Evolutionary conservation across 148 eudicot genomes (phyloP), one percentile per base, ranked within the genome.

Genomic region (Vaccinium macrocarpon): DNA sequence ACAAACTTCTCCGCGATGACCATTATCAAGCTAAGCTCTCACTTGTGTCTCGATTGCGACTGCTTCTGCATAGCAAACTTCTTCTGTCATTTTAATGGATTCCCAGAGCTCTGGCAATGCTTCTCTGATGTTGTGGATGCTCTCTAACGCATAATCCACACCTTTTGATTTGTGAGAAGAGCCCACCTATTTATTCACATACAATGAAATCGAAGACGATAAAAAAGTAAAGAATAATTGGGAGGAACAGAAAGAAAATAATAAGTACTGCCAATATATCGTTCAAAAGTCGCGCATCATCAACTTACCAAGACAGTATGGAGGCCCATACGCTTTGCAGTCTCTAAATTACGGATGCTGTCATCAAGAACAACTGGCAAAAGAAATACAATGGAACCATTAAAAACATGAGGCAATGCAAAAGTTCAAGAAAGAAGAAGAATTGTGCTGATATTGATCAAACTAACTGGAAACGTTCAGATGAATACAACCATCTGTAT

Each of bases 311-410:
- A 81, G 81, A 96, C 92, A 2, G 98, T 92, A 81, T 91, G 91
- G 14, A 96, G 95, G 29, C 95, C 97, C 82, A 87, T n/a, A 12
- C 32, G 62, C 83, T 90, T 90, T 5, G 90, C 98, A 78, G 95
- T 90, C 85, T 90, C 86, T 81, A 94, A 11, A 86, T 96, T 96
- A 32, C 99, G 95, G 72, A 93, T 82, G 61, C 95, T 91, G 77
- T 96, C 99, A 82, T 96, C 98, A 96, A 96, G 88, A 96, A 96
- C 83, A 96, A 70, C 98, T 96, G 82, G 95, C 62, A 80, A 85
- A 85, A 32, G 83, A 12, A 77, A n/a, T 29, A 50, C 19, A 78
- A 27, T 53, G 25, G 46, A 38, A 52, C 46, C 23, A 15, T 14
- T 23, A 77, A 25, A 21, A 12, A 19, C 14, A 6, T 23, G 57